Conservation (phyloP, 495 filamentous ascomycete species). For the Aspergillus bertholletiae region DNA sequence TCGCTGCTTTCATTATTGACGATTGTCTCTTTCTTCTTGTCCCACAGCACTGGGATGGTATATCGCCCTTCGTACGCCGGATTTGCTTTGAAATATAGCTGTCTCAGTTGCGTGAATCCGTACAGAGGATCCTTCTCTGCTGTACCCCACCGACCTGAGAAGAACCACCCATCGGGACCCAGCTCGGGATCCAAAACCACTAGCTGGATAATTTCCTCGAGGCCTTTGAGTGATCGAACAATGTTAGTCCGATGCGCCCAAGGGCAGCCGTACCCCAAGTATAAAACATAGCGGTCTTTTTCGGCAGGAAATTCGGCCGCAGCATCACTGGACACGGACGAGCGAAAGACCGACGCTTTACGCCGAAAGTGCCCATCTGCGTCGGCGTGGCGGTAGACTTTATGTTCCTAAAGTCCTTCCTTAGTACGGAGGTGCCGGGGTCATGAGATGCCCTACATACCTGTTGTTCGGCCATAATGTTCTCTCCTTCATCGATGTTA, state of each 20-base stretch:
- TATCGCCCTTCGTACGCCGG: slow-evolving; percentile 68
- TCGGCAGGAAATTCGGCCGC: slow-evolving; percentile 67
- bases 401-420: slow-evolving; percentile 8
- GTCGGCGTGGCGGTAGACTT: slow-evolving; percentile 37
- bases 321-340: slow-evolving; percentile 47
- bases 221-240: slow-evolving; percentile 72
- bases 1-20: slow-evolving; percentile 86
- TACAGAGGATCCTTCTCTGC: slow-evolving; percentile 59
- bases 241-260: slow-evolving; percentile 82
- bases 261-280: slow-evolving; percentile 71
- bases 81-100: slow-evolving; percentile 70
- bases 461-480: no score
- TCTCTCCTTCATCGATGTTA: background rate
- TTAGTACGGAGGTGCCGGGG: background rate
- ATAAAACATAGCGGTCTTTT: slow-evolving; percentile 75
- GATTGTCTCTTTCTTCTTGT: slow-evolving; percentile 66
- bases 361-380: slow-evolving; percentile 50
- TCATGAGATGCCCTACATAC: background rate
- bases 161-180: slow-evolving; percentile 68
- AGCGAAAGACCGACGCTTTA: slow-evolving; percentile 45
- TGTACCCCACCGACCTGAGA: slow-evolving; percentile 56
- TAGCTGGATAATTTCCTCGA: slow-evolving; percentile 67
- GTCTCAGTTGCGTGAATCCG: slow-evolving; percentile 58
- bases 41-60: slow-evolving; percentile 78
- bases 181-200: slow-evolving; percentile 67